A percentile compares a stretch with the other conserved stretches of the same genome.
Evolutionary conservation across 2,329 filamentous ascomycete genomes (phyloP).

Genomic region (Dryadomyces quercivorus): DNA sequence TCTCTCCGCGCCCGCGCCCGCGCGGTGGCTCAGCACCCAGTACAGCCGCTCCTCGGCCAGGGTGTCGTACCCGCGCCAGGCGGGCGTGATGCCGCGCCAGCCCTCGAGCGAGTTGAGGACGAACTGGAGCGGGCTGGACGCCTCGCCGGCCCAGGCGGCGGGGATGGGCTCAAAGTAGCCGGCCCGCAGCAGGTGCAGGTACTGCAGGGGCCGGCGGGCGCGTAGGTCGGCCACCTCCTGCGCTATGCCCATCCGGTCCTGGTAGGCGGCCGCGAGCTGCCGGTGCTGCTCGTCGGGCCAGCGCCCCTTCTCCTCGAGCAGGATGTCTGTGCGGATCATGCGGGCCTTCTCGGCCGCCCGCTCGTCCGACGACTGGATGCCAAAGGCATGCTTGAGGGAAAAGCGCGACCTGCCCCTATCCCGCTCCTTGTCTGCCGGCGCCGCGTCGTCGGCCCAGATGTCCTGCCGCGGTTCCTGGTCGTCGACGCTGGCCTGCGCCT

Average conservation of each 20-base stretch:
- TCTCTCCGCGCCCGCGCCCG: background rate
- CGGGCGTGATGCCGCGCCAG: constrained; percentile 31
- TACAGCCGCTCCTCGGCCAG: constrained; percentile 35
- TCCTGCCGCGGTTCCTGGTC: too few species aligned
- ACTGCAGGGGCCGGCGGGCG: constrained; percentile 22
- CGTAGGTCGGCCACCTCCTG: constrained; percentile 25
- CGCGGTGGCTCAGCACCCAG: constrained; percentile 33
- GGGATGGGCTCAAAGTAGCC: constrained; percentile 37
- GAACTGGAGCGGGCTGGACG: constrained; percentile 31
- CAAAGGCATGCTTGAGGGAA: constrained; percentile 21
- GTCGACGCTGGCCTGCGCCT: too few species aligned
- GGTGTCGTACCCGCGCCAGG: constrained; percentile 33
- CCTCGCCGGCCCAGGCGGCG: constrained; percentile 28
- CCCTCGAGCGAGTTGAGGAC: constrained; percentile 27
- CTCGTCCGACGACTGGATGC: constrained; percentile 23
- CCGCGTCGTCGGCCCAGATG: too few species aligned
- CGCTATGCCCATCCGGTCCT: constrained; percentile 29
- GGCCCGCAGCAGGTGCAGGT: constrained; percentile 30
- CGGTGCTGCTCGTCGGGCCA: constrained; percentile 28
- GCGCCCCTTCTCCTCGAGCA: constrained; percentile 27
- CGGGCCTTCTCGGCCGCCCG: constrained; percentile 10
- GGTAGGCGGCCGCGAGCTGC: constrained; percentile 25
- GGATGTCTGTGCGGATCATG: constrained; percentile 22
- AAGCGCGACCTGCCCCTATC: background rate
- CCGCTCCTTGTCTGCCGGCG: too few species aligned